Conservation (phyloP, 257 asterid species). For the Handroanthus guayacan region DNA sequence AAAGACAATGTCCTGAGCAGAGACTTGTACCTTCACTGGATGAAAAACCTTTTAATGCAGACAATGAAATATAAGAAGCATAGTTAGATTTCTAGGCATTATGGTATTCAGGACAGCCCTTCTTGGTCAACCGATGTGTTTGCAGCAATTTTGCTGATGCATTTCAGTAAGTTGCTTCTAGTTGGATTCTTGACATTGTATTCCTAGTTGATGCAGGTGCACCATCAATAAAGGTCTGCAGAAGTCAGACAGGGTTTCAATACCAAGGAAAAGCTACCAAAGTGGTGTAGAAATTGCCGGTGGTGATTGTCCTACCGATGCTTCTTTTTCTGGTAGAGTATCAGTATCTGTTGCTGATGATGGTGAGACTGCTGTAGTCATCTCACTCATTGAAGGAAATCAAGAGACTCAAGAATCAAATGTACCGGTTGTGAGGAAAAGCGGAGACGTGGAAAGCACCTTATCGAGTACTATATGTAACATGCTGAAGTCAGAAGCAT, state of each 20-base stretch:
- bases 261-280: slow-evolving; percentile 45
- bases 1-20: not conserved
- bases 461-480: slow-evolving; percentile 41
- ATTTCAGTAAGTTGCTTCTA: slow-evolving; percentile 28
- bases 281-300: slow-evolving; percentile 45
- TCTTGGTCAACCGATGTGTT: slow-evolving; percentile 25
- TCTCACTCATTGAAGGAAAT: slow-evolving; percentile 68
- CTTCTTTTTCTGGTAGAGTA: slow-evolving; percentile 75
- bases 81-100: slow-evolving; percentile 16
- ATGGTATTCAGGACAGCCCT: not conserved
- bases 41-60: slow-evolving; percentile 4
- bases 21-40: slow-evolving; percentile 1
- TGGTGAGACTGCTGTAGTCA: slow-evolving; percentile 86
- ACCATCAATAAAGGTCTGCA: slow-evolving; percentile 45
- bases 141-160: slow-evolving; percentile 17
- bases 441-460: slow-evolving; percentile 42
- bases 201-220: slow-evolving; percentile 74
- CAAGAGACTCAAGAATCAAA: slow-evolving; percentile 52
- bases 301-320: slow-evolving; percentile 48
- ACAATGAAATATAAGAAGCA: slow-evolving; percentile 6
- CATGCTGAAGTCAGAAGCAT: slow-evolving; percentile 44
- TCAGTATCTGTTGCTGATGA: slow-evolving; percentile 85
- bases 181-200: slow-evolving; percentile 42
- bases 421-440: slow-evolving; percentile 40
- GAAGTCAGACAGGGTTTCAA: slow-evolving; percentile 42